A percentile compares a stretch with the other conserved stretches of the same genome.
Conservation (phyloP, 1,284 basidiomycete genomes). For the Phylloboletellus chloephorus region DNA sequence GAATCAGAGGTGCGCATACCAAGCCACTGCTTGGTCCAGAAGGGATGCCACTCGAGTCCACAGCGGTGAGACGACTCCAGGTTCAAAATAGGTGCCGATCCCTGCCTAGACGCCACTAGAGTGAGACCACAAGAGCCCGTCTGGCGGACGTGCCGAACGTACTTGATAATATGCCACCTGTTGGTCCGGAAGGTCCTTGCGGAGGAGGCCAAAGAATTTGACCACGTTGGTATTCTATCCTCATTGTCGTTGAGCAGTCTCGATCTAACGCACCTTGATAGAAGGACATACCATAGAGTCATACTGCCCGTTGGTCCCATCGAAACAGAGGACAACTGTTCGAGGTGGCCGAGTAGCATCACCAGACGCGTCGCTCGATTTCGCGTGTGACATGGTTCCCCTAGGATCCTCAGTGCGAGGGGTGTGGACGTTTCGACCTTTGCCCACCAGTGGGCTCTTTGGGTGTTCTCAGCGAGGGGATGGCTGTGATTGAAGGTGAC, state of each 20-base stretch:
- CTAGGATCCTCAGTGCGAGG: neutral
- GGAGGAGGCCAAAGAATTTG: slow-evolving; percentile 56
- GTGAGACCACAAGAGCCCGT: neutral
- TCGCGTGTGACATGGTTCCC: slow-evolving; percentile 16
- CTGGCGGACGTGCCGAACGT: slow-evolving; percentile 2
- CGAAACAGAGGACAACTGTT: slow-evolving; percentile 57
- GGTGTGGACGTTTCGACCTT: no score
- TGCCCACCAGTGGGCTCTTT: neutral
- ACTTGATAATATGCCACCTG: slow-evolving; percentile 71
- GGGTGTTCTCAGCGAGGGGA: neutral
- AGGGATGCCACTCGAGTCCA: slow-evolving; percentile 46
- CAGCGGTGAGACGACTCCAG: slow-evolving; percentile 50
- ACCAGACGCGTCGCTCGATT: neutral
- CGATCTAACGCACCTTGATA: neutral
- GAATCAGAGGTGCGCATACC: slow-evolving; percentile 34
- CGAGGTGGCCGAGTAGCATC: slow-evolving; percentile 27
- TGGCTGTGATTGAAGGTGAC: slow-evolving; percentile 3
- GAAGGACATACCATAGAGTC: slow-evolving; percentile 30
- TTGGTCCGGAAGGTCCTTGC: slow-evolving; percentile 49
- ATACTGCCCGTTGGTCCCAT: slow-evolving; percentile 54
- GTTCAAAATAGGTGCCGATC: slow-evolving; percentile 55
- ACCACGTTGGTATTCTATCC: slow-evolving; percentile 66
- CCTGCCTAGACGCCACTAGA: slow-evolving; percentile 42
- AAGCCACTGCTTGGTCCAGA: slow-evolving; percentile 56
- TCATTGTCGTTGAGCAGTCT: neutral